A percentile compares a stretch with the other conserved stretches of the same genome.
Evolutionary conservation across 2,329 filamentous ascomycete species (phyloP).

Genomic region (Xylariaceae sp.): DNA sequence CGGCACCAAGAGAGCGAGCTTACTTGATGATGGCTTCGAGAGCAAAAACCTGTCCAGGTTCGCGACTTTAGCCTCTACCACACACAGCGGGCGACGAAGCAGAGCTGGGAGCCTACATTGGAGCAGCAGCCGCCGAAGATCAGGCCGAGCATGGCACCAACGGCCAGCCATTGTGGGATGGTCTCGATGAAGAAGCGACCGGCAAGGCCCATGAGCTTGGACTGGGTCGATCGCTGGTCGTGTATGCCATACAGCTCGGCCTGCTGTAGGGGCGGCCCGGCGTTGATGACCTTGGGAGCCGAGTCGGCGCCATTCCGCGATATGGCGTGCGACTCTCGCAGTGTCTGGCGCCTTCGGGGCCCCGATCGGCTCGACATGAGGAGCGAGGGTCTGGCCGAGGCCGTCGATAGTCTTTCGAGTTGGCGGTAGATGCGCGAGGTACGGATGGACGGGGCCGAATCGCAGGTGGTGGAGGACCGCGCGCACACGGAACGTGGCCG

Average conservation of each 20-base stretch:
- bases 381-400: constrained; percentile 18
- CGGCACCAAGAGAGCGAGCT: constrained; percentile 28
- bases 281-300: constrained; percentile 46
- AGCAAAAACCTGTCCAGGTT: constrained; percentile 69
- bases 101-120: no score
- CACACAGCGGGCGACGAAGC: no score
- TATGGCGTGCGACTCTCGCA: constrained; percentile 37
- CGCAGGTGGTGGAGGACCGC: no score
- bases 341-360: constrained; percentile 36
- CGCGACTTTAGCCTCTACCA: no score
- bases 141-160: constrained; percentile 64
- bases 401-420: no score
- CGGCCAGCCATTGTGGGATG: constrained; percentile 55
- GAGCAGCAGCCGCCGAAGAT: constrained; percentile 96
- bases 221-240: constrained; percentile 42
- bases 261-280: constrained; percentile 45
- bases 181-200: constrained; percentile 49
- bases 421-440: no score
- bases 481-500: no score
- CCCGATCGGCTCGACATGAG: constrained; percentile 35
- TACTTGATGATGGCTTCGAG: constrained; percentile 92
- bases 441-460: no score
- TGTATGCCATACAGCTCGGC: constrained; percentile 48
- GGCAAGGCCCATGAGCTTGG: constrained; percentile 41
- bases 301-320: constrained; percentile 29